Conservation (phyloP, 2,329 filamentous ascomycete genomes). For the Macrophomina phaseolina region DNA sequence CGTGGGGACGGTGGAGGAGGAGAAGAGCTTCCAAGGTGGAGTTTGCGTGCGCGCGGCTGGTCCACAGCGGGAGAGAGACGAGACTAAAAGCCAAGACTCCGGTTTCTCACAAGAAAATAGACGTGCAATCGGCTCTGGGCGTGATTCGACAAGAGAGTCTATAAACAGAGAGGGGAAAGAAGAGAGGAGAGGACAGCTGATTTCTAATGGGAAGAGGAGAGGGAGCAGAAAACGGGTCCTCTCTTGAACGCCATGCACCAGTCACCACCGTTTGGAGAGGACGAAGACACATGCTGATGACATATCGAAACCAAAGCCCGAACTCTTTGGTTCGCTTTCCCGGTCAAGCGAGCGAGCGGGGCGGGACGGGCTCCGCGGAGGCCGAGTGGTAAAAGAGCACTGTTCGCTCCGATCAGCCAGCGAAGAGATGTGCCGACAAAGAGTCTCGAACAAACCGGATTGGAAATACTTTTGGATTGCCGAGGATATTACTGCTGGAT, state of each 20-base stretch:
- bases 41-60: too few species aligned
- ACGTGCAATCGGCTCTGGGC: too few species aligned
- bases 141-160: too few species aligned
- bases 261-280: neutral
- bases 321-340: conserved; percentile 3
- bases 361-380: conserved; percentile 10
- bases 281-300: neutral
- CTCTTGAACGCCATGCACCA: neutral
- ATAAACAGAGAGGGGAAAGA: too few species aligned
- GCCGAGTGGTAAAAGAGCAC: conserved; percentile 2
- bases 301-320: neutral
- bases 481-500: too few species aligned
- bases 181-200: neutral
- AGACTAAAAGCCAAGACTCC: too few species aligned
- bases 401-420: neutral
- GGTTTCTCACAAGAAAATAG: too few species aligned
- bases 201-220: neutral
- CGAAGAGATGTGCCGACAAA: too few species aligned
- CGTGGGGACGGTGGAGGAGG: neutral
- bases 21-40: neutral
- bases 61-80: too few species aligned
- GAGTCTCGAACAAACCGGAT: too few species aligned
- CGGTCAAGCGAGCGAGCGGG: neutral
- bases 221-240: neutral
- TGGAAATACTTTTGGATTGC: too few species aligned